Base-by-base conservation (phyloP, 306 rosid species). In the Medicago lupulina region DNA sequence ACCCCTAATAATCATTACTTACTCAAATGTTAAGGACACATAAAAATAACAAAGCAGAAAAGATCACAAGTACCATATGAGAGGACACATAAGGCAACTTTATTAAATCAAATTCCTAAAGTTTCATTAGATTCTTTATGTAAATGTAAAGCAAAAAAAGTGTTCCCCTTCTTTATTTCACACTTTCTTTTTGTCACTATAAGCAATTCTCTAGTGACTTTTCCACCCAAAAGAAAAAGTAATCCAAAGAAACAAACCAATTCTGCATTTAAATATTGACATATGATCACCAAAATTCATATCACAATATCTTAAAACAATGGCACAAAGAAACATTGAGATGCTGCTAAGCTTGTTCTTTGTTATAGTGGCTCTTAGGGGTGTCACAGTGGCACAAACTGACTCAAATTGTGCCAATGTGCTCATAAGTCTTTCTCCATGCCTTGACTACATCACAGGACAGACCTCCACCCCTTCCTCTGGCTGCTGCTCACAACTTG, bases 381-480 rank as follows among this genome's bases (percentile, higher is more conserved):
- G 82, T 11, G 50, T 55, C 38, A 77, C 79, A 14, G 4, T 23
- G 41, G 71, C 84, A 44, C 80, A 84, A 62, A 73, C 87, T 41
- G 75, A 81, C 21, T 87, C 89, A 61, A 78, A 81, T 41, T 90
- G 96, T 71, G 79, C 76, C 72, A 81, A 69, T 18, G 90, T 80
- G 68, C 51, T 90, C 64, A 47, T 88, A 57, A 84, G 84, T 70
- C 83, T 90, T 51, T 71, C 85, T 12, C 89, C 90, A 0, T 88
- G 96, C 73, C 86, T 90, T 21, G 89, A 77, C 47, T 90, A 84
- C 58, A 63, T 88, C 14, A 86, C 90, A 4, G 92, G 86, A 79
- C 83, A 36, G 1, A 19, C 85, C 2, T 60, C 89, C 0, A 23
- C 51, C 18, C 96, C 96, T 0, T 81, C 92, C 2, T 81, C 89